Conservation (phyloP, 2,329 filamentous ascomycete species). For the Pestalotiopsis sp. region DNA sequence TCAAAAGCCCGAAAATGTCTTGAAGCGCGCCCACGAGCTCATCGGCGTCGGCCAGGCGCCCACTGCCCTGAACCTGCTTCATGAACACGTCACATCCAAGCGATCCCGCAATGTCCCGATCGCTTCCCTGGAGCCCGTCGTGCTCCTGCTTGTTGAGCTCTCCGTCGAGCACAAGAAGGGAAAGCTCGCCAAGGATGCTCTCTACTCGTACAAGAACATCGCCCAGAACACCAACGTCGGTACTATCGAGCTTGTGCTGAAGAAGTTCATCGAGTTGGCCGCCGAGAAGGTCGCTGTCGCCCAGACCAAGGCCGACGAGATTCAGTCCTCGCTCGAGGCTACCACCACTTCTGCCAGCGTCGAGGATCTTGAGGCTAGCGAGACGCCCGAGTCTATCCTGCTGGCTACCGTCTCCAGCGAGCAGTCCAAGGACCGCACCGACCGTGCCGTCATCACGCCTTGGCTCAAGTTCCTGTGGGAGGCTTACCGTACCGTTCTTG, state of each 20-base stretch:
- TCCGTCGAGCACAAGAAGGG: conserved; percentile 98
- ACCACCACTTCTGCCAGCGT: conserved; percentile 73
- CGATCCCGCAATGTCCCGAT: conserved; percentile 97
- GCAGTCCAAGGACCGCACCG: conserved; percentile 95
- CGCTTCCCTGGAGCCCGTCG: conserved; percentile 93
- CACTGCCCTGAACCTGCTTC: conserved; percentile 90
- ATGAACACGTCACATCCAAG: conserved; percentile 99
- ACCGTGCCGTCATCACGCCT: conserved; percentile 96
- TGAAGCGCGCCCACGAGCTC: conserved; percentile 97
- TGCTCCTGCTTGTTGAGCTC: conserved; percentile 95
- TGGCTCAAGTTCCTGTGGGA: conserved; percentile 99
- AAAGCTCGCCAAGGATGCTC: conserved; percentile 96
- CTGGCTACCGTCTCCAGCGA: conserved; percentile 97
- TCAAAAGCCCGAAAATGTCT: conserved; percentile 98
- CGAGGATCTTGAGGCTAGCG: conserved; percentile 94
- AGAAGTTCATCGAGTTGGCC: conserved; percentile 96
- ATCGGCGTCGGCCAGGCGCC: conserved; percentile 94
- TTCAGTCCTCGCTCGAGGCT: conserved; percentile 85
- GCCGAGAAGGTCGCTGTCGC: conserved; percentile 95
- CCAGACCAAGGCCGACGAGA: conserved; percentile 93
- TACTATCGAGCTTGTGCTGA: conserved; percentile 96
- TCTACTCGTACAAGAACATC: conserved; percentile 99
- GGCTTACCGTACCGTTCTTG: conserved; percentile 96
- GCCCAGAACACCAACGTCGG: conserved; percentile 98
- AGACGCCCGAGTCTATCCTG: conserved; percentile 97